A percentile compares a stretch with the other conserved stretches of the same genome.
Evolutionary conservation across 2,329 filamentous ascomycete genomes (phyloP).

Genomic region (Xylaria sp.): DNA sequence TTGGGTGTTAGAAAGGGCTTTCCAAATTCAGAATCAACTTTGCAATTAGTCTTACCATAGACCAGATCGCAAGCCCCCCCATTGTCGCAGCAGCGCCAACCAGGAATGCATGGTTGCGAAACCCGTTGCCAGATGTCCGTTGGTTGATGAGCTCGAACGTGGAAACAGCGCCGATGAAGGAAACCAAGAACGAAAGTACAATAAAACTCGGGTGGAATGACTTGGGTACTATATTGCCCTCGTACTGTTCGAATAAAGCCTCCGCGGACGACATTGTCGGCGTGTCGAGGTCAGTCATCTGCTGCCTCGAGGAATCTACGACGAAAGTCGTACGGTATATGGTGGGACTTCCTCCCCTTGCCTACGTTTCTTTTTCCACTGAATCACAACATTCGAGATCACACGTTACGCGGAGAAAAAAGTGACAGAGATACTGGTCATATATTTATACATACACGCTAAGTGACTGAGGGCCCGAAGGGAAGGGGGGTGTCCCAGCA

Average conservation of each 20-base stretch:
- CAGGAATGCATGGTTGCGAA: constrained; percentile 75
- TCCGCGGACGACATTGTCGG: constrained; percentile 44
- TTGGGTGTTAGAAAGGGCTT: constrained; percentile 54
- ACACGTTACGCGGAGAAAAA: neutral
- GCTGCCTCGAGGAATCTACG: neutral
- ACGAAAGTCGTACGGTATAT: constrained; percentile 5
- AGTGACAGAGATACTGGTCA: neutral
- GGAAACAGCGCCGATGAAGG: constrained; percentile 79
- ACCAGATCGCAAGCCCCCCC: constrained; percentile 80
- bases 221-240: constrained; percentile 59
- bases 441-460: neutral
- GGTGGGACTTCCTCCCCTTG: constrained; percentile 10
- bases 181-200: constrained; percentile 79
- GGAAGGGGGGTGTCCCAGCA: neutral
- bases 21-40: neutral
- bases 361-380: neutral
- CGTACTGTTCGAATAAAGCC: constrained; percentile 55
- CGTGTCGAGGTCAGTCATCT: neutral
- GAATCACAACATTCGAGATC: neutral
- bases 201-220: constrained; percentile 71
- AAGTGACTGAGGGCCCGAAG: neutral
- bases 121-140: constrained; percentile 74
- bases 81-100: constrained; percentile 74
- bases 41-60: constrained; percentile 50
- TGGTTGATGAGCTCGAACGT: constrained; percentile 85